Base-by-base conservation (phyloP, 768 basidiomycete species). In the Phanerodontia chrysosporium region DNA sequence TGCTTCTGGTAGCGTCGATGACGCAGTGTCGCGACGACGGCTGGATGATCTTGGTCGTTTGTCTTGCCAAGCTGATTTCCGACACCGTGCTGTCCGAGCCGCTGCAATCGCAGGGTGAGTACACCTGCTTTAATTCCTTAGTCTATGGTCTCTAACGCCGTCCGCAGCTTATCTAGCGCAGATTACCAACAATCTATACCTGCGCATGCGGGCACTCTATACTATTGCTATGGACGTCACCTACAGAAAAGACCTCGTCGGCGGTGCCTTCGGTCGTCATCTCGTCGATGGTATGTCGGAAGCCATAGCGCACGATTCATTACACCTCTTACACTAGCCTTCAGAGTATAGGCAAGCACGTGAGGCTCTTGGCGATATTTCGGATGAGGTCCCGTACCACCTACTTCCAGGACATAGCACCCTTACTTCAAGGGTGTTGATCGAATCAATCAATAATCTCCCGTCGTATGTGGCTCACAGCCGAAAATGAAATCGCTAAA, bases 341-440 rank as follows among this genome's bases (percentile, higher is more conserved):
- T n/a, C 35, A 53, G 52, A 53, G 25, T 53, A 53, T 14, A 53
- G 25, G 35, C 52, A n/a, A n/a, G 52, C 52, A 4, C 30, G 52
- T n/a, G 16, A 53, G 32, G 9, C 21, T 13, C 14, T 53, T 3
- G 52, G 52, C 3, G 52, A 53, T 27, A 42, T 53, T 21, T 53
- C 52, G 2, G 52, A 53, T 22, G 52, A 53, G 52, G 13, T 53
- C 5, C 52, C 52, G 32, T 53, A 53, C 52, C 22, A 53, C 24
- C 22, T 42, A 1, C 14, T 53, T 8, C 52, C 52, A 2, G 22
- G 18, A 2, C 52, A 53, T 9, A 24, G 35, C 9, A 39, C n/a
- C 14, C 24, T 32, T n/a, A 22, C 22, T 1, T 5, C 16, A 21
- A 53, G 42, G n/a, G 16, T 53, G 24, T 39, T 35, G 29, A 39